phyloP scores from a whole-genome alignment of 352 stramenopile species.

The Thraustochytrium striatum region DNA sequence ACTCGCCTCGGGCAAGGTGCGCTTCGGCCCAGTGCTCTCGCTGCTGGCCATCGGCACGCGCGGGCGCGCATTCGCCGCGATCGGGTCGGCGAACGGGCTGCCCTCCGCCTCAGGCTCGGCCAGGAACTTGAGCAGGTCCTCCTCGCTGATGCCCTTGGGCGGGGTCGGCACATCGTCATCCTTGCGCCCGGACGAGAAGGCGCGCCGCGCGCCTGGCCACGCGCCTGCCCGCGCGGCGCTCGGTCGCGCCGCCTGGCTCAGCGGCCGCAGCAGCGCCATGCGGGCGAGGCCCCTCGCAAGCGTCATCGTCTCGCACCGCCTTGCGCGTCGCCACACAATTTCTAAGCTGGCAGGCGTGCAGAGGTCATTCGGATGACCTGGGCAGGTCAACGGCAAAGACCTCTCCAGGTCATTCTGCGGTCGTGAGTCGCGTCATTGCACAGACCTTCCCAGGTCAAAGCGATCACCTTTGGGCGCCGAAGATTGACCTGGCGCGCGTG shows the following conservation, averaged over 20 bases:
- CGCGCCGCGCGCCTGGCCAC: background rate
- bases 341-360: background rate
- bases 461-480: too few species aligned
- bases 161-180: background rate
- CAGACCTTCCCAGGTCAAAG: too few species aligned
- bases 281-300: background rate
- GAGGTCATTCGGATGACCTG: background rate
- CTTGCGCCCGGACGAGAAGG: too few species aligned
- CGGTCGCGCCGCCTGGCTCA: background rate
- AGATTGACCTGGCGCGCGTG: too few species aligned
- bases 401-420: background rate
- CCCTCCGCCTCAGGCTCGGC: background rate
- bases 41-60: background rate
- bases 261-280: background rate
- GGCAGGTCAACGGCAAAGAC: background rate
- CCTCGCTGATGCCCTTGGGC: background rate
- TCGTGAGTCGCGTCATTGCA: background rate
- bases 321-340: background rate
- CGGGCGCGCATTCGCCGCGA: background rate
- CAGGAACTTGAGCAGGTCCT: conserved; percentile 17
- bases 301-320: too few species aligned
- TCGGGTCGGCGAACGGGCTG: background rate
- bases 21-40: too few species aligned
- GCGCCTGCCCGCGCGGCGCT: background rate
- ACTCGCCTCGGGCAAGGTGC: background rate